These are phyloP conservation scores for Rhodotorula sp. DNA, from an alignment of 1,284 basidiomycete species.

Conservation along the genomic window DNA sequence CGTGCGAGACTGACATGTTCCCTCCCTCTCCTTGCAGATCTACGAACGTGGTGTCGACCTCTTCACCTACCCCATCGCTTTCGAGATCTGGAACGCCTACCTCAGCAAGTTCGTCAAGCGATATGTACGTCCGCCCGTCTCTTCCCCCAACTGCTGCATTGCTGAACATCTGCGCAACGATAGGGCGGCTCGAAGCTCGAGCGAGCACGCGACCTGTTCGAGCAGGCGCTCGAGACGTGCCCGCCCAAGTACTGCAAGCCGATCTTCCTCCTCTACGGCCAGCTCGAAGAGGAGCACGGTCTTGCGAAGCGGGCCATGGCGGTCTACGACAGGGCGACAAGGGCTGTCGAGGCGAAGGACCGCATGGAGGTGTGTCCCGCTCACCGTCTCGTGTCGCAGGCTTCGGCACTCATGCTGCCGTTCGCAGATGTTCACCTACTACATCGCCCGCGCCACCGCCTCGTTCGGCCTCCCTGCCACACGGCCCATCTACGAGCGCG, in stretches of 20 bases:
- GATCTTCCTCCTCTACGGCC: constrained; percentile 90
- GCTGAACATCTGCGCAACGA: neutral
- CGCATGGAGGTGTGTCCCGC: constrained; percentile 77
- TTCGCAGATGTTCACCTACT: constrained; percentile 85
- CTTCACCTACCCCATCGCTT: constrained; percentile 96
- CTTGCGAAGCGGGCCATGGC: constrained; percentile 94
- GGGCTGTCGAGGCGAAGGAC: constrained; percentile 80
- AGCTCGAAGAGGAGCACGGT: constrained; percentile 91
- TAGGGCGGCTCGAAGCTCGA: constrained; percentile 91
- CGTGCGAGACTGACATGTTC: neutral
- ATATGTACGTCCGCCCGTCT: constrained; percentile 62
- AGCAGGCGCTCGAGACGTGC: constrained; percentile 95
- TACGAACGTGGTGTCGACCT: constrained; percentile 97
- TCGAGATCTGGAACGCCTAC: constrained; percentile 99
- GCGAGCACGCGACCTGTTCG: constrained; percentile 91
- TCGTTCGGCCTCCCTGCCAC: constrained; percentile 97
- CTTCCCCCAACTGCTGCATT: neutral
- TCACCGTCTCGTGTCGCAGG: neutral
- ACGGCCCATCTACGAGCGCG: constrained; percentile 92
- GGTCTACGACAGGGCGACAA: constrained; percentile 89
- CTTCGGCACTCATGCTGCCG: neutral
- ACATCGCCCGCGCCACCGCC: constrained; percentile 93
- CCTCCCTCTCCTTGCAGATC: constrained; percentile 56
- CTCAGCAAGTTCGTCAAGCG: constrained; percentile 95
- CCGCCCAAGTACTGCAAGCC: constrained; percentile 92